These are phyloP conservation scores for Mortierella sp. DNA, from an alignment of 371 early-diverging fungal species.

Conservation along the genomic window DNA sequence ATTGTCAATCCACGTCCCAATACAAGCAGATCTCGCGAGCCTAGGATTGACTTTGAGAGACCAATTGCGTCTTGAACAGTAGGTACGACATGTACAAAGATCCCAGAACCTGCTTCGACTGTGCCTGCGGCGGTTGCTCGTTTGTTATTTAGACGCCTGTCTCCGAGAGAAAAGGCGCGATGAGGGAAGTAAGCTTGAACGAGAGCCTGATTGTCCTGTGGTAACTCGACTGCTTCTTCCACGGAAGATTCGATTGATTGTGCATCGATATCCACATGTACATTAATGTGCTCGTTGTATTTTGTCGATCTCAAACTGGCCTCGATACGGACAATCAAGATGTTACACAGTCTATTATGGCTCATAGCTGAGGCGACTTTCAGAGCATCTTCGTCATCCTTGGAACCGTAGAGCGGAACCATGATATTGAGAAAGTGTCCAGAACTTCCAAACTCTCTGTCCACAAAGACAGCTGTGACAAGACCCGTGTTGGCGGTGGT, in stretches of 20 bases:
- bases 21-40: constrained; percentile 37
- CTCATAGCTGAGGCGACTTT: constrained; percentile 44
- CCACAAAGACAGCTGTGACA: constrained; percentile 47
- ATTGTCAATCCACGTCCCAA: constrained; percentile 44
- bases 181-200: constrained; percentile 36
- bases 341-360: constrained; percentile 25
- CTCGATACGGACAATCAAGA: constrained; percentile 38
- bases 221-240: constrained; percentile 9
- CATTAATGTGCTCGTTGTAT: constrained; percentile 6
- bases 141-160: constrained; percentile 21
- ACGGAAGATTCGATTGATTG: constrained; percentile 25
- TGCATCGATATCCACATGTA: constrained; percentile 29
- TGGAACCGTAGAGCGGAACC: constrained; percentile 46
- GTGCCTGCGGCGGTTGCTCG: constrained; percentile 6
- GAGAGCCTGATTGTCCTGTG: constrained; percentile 24
- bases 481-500: constrained; percentile 27
- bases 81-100: constrained; percentile 27
- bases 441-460: constrained; percentile 50
- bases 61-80: constrained; percentile 51
- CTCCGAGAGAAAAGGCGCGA: constrained; percentile 9
- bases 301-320: constrained; percentile 58
- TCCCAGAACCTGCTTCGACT: constrained; percentile 24
- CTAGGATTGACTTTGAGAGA: constrained; percentile 29
- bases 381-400: constrained; percentile 44
- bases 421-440: constrained; percentile 47